These are phyloP conservation scores for Hippophae tibetana DNA, from an alignment of 306 rosid species.

Conservation along the genomic window DNA sequence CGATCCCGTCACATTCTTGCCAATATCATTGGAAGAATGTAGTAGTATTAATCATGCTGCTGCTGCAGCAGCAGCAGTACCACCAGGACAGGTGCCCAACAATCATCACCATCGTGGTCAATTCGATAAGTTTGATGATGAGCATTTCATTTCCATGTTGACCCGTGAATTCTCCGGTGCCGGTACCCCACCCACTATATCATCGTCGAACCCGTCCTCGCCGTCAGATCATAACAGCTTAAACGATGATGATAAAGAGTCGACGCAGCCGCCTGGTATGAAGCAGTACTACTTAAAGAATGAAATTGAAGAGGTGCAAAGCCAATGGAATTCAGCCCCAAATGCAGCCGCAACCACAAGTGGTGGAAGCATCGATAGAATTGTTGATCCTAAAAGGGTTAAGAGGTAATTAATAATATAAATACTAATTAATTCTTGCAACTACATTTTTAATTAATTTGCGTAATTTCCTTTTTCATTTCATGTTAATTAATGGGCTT, in stretches of 20 bases:
- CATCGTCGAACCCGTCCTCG: slow-evolving; percentile 50
- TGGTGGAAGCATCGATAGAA: slow-evolving; percentile 27
- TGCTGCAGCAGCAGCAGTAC: background rate
- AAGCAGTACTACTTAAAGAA: slow-evolving; percentile 32
- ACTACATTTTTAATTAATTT: too few species aligned
- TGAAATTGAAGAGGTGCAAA: slow-evolving; percentile 58
- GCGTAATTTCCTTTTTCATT: too few species aligned
- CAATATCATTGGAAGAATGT: slow-evolving; percentile 30
- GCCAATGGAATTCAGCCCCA: slow-evolving; percentile 43
- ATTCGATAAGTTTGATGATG: slow-evolving; percentile 74
- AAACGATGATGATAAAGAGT: slow-evolving; percentile 35
- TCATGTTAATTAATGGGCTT: too few species aligned
- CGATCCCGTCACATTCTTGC: slow-evolving; percentile 60
- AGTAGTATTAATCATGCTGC: background rate
- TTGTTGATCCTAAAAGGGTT: slow-evolving; percentile 80
- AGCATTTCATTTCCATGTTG: slow-evolving; percentile 41
- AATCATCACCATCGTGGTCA: slow-evolving; percentile 14
- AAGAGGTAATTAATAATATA: slow-evolving; percentile 51
- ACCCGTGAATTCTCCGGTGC: slow-evolving; percentile 39
- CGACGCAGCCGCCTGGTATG: background rate
- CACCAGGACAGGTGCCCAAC: background rate
- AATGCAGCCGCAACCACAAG: slow-evolving; percentile 15
- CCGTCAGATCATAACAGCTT: slow-evolving; percentile 65
- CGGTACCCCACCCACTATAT: slow-evolving; percentile 17
- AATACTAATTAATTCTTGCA: too few species aligned